Evolutionary conservation across 1,139 yeast genomes (phyloP), one percentile per base, ranked within the genome.

Genomic region (Zhuliangozyma parablackwelliae): DNA sequence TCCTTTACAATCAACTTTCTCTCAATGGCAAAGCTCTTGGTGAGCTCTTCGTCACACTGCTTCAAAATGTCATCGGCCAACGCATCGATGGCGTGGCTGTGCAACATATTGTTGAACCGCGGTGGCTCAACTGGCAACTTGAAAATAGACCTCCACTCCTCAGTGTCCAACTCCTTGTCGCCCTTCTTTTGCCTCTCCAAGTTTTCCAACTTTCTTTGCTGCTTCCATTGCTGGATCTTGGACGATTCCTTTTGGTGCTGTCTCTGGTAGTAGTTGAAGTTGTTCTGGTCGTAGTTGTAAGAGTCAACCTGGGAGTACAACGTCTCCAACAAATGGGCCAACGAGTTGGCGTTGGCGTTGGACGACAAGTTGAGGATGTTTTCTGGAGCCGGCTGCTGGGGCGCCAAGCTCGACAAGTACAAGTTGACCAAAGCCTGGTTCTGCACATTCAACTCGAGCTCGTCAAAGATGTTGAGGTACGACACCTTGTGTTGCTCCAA

Each of bases 231-330:
- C 46, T 73, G 70, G 46, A 85, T 74, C 66, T 82, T 84, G 42
- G 79, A 64, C 57, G 72, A 71, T 56, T 86, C 95, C 58, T 89
- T 78, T 37, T 81, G 77, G 47, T 78, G 69, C 53, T 79, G 82
- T 66, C 95, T 80, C 65, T 85, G 95, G 67, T 80, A 87, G 60
- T 81, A 82, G 66, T 85, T 85, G 69, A 83, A 82, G 63, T 82
- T 85, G 50, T 84, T 82, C 58, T 85, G 87, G 55, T 85, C 94
- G 54, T 82, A 82, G 64, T 82, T 82, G 66, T 80, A 81, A 34
- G 83, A 80, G 58, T 88, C 95, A 32, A 85, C 76, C 37, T 88
- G 80, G 41, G 82, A 84, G 54, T 82, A 75, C 51, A 88, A 71
- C 33, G 78, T 76, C 56, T 86, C 95, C 45, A 83, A 75, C 50